phyloP scores from a whole-genome alignment of 164 flowering plant species.

The Warburgia ugandensis region DNA sequence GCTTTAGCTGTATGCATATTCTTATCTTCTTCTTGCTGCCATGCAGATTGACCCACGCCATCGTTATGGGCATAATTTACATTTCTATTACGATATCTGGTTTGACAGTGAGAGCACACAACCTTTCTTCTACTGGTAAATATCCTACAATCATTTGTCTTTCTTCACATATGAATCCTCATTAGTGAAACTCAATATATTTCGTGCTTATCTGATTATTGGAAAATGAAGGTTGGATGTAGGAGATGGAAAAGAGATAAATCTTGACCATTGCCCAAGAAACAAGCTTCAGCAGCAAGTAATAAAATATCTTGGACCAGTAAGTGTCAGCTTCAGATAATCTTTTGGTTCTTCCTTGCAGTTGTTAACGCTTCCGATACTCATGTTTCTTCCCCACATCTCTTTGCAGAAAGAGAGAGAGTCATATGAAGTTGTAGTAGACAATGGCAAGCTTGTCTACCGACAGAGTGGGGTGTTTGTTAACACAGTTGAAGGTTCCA shows the following conservation, averaged over 20 bases:
- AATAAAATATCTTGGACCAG: slow-evolving; percentile 71
- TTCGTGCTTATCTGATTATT: not conserved
- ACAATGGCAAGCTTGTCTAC: slow-evolving; percentile 55
- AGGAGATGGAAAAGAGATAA: slow-evolving; percentile 68
- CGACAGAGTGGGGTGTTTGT: slow-evolving; percentile 31
- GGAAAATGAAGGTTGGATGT: slow-evolving; percentile 51
- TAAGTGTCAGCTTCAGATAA: slow-evolving; percentile 35
- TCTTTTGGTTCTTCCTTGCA: too few relatives aligned
- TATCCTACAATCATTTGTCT: not conserved
- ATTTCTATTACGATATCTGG: slow-evolving; percentile 60
- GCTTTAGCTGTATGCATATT: too few relatives aligned
- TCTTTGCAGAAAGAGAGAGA: slow-evolving; percentile 63
- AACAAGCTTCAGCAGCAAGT: slow-evolving; percentile 49
- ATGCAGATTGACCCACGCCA: slow-evolving; percentile 69
- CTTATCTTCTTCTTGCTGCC: too few relatives aligned
- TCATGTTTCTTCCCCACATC: too few relatives aligned
- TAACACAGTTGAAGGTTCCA: slow-evolving; percentile 38
- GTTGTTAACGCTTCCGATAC: too few relatives aligned
- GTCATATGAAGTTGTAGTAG: slow-evolving; percentile 54
- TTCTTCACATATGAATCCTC: too few relatives aligned
- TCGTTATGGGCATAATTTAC: slow-evolving; percentile 64
- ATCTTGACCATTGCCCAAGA: slow-evolving; percentile 43
- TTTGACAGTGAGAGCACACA: slow-evolving; percentile 42
- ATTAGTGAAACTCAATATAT: too few relatives aligned
- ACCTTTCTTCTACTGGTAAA: slow-evolving; percentile 79